Evolutionary conservation across 495 filamentous ascomycete genomes (phyloP), one percentile per base, ranked within the genome.

Genomic region (Daldinia vernicosa): DNA sequence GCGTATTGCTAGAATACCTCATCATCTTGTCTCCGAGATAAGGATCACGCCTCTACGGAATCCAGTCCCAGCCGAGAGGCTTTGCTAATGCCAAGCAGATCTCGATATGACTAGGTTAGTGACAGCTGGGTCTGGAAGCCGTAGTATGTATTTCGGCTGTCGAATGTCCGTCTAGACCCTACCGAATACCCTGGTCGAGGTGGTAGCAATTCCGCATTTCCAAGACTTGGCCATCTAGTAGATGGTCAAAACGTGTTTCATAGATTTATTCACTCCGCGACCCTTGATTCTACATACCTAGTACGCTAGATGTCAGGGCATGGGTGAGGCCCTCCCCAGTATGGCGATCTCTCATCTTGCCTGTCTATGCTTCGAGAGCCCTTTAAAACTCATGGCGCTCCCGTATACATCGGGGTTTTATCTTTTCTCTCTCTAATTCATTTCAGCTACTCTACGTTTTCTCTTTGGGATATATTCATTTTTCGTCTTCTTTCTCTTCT

Each of bases 211-310:
- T 69, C 62, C 67, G 26, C 39, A 56, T 35, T 56, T 35, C 53
- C 50, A 53, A 55, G 60, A 65, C 61, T 28, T 28, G 45, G 59
- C 40, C 53, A 61, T 67, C 73, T 58, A 65, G 65, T 47, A 51
- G 33, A 70, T 69, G 66, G 77, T 71, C 78, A 63, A 81, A 79
- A 81, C 76, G 75, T 77, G 80, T 80, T 81, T 82, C 80, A 80
- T 67, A 60, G 60, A 61, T 59, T 74, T 76, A 54, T 55, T 66
- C 61, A 54, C 60, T 15, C 59, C 53, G 17, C 52, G 27, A 63
- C 55, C 63, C 67, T 72, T 69, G 59, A 60, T 57, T 71, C 32
- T 58, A 47, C n/a, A n/a, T n/a, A n/a, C n/a, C n/a, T n/a, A n/a
- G n/a, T n/a, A n/a, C 17, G 17, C 70, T 40, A 76, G 35, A 56